phyloP scores from a whole-genome alignment of 75 land plant genomes.

The Ceratopteris richardii region DNA sequence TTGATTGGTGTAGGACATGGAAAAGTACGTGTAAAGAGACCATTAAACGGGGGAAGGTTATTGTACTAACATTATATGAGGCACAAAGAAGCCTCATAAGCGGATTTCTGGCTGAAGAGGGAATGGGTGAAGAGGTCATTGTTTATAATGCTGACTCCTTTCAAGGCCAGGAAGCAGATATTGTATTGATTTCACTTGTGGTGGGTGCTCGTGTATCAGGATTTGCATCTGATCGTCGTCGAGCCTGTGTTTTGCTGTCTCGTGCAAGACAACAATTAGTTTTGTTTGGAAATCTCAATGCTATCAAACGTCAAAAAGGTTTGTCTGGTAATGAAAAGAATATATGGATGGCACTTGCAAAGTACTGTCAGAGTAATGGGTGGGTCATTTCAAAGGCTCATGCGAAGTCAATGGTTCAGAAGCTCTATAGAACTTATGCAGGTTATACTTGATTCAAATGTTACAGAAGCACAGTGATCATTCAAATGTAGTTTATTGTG shows the following conservation, averaged over 20 bases:
- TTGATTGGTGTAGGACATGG: background rate
- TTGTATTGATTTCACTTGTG: background rate
- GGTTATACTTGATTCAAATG: no score
- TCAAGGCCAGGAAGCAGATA: slow-evolving; percentile 2
- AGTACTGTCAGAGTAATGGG: background rate
- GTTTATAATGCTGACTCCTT: slow-evolving; percentile 1
- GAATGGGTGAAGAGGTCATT: slow-evolving; percentile 2
- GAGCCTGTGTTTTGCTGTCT: background rate
- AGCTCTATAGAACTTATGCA: no score
- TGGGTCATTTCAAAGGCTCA: background rate
- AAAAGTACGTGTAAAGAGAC: background rate
- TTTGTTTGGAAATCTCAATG: background rate
- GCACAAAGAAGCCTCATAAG: slow-evolving; percentile 5
- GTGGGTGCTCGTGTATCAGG: slow-evolving; percentile 1
- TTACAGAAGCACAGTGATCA: no score
- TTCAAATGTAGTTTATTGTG: no score
- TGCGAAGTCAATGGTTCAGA: no score
- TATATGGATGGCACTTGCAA: background rate
- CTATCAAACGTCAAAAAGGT: background rate
- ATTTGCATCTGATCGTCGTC: background rate
- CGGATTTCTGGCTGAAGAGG: background rate
- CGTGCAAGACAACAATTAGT: background rate
- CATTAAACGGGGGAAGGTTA: background rate
- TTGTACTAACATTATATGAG: slow-evolving; percentile 1
- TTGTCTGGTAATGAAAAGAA: background rate